Evolutionary conservation across 192 early-diverging fungal species (phyloP).

Genomic region (Linderina pennispora): DNA sequence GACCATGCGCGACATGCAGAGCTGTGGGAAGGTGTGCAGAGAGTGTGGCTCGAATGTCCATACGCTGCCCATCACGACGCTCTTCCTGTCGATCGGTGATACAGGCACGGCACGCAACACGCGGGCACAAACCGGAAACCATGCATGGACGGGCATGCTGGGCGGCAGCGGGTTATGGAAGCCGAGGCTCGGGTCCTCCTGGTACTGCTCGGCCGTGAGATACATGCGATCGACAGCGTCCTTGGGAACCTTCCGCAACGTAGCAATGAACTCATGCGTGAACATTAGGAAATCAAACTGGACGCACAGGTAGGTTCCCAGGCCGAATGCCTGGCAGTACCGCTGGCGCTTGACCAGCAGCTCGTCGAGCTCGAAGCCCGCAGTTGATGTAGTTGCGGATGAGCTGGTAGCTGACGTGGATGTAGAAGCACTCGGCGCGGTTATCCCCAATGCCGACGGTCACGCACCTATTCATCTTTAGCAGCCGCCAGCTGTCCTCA

Average conservation of each 20-base stretch:
- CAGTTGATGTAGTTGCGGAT: conserved; percentile 72
- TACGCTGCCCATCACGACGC: conserved; percentile 87
- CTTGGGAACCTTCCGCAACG: conserved; percentile 63
- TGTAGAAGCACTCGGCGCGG: conserved; percentile 82
- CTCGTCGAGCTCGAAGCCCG: conserved; percentile 89
- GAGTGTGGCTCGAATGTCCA: conserved; percentile 69
- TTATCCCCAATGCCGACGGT: conserved; percentile 95
- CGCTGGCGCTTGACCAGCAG: conserved; percentile 83
- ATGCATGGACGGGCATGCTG: too few species aligned
- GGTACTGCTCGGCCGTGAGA: conserved; percentile 16
- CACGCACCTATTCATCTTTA: conserved; percentile 63
- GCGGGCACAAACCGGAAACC: not conserved
- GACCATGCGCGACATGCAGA: conserved; percentile 78
- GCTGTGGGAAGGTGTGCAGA: conserved; percentile 51
- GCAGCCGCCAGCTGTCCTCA: conserved; percentile 59
- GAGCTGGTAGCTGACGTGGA: conserved; percentile 78
- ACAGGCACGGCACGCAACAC: conserved; percentile 56
- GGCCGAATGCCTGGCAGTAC: conserved; percentile 78
- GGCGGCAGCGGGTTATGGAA: conserved; percentile 10
- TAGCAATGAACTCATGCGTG: conserved; percentile 88
- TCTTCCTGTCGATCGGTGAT: conserved; percentile 72
- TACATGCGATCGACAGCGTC: conserved; percentile 49
- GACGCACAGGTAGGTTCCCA: conserved; percentile 83
- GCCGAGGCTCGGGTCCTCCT: conserved; percentile 4
- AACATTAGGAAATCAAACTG: conserved; percentile 91